These are phyloP conservation scores for Arabidopsis hybrid DNA, from an alignment of 441 rosid species.

Conservation along the genomic window DNA sequence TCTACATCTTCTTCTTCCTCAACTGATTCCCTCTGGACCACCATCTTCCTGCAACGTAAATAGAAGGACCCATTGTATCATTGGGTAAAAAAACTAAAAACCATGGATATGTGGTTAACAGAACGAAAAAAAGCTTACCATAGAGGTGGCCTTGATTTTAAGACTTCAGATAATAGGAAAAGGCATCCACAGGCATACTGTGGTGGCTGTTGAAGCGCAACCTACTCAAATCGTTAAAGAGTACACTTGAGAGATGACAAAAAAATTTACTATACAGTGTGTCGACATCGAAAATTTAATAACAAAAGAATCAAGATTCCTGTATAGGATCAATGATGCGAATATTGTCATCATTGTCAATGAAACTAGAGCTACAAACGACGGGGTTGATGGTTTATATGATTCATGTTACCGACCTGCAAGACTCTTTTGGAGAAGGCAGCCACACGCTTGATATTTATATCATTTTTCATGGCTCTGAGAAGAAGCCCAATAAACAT, in stretches of 20 bases:
- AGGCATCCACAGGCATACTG: conserved; percentile 95
- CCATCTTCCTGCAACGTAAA: conserved; percentile 73
- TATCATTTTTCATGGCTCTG: conserved; percentile 92
- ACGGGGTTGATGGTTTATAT: not conserved
- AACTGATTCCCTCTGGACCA: conserved; percentile 72
- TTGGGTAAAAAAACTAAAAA: not conserved
- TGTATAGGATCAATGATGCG: too few relatives aligned
- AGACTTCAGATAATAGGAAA: conserved; percentile 93
- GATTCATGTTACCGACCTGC: conserved; percentile 65
- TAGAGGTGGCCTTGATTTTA: conserved; percentile 85
- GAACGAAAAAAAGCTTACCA: conserved; percentile 57
- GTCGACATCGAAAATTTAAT: conserved; percentile 5
- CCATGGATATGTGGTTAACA: conserved; percentile 2
- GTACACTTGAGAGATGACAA: conserved; percentile 21
- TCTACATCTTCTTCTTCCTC: conserved; percentile 91
- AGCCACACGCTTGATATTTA: conserved; percentile 84
- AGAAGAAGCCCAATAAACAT: conserved; percentile 92
- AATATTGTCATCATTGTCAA: conserved; percentile 15
- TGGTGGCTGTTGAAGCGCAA: conserved; percentile 95
- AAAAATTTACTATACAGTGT: not conserved
- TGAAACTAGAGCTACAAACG: conserved; percentile 24
- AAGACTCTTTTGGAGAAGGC: conserved; percentile 93
- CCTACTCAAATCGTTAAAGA: conserved; percentile 53
- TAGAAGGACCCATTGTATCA: conserved; percentile 20
- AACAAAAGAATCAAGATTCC: conserved; percentile 1